Evolutionary conservation across 2,329 filamentous ascomycete genomes (phyloP), one percentile per base, ranked within the genome.

Genomic region (Leptoxyphium fumago): DNA sequence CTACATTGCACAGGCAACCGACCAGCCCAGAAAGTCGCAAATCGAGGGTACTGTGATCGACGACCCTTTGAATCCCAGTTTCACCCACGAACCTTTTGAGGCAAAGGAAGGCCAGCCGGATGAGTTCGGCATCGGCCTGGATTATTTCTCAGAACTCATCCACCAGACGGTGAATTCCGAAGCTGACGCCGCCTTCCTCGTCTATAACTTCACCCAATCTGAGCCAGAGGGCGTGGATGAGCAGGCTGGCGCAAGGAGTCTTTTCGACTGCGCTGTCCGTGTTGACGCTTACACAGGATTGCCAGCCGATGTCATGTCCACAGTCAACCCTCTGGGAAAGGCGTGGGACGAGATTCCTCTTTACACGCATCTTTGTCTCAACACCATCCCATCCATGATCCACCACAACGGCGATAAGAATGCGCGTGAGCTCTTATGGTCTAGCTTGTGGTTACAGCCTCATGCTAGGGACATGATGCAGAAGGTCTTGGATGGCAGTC

Each of bases 321-420:
- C 32, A 14, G 40, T 40, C 10, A 34, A 42, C 5, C 28, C 29
- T 17, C n/a, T 42, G 8, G 46, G 17, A 32, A 34, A 17, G 30
- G 43, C 14, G 18, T 57, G 55, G 54, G 42, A 42, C 5, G 32
- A 48, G 5, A 11, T 50, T 2, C 44, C 51, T 9, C 46, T 56
- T 1, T 50, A 51, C 40, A 54, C 51, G 5, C 52, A 57, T 28
- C 28, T 53, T 3, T 56, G 51, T 13, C 38, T 54, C 34, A 50
- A 52, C 38, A 53, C 49, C 1, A 46, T 56, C 7, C 54, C 52
- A 2, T 50, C 53, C 28, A 57, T 57, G 52, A 50, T 55, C 10
- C 50, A 56, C 40, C 48, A 49, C 36, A 53, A 57, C 11, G 54
- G 51, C n/a, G 49, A 53, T 47, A 42, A 45, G 47, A 14, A 21